phyloP scores from a whole-genome alignment of 1,284 basidiomycete species.

The Cutaneotrichosporon sp. region DNA sequence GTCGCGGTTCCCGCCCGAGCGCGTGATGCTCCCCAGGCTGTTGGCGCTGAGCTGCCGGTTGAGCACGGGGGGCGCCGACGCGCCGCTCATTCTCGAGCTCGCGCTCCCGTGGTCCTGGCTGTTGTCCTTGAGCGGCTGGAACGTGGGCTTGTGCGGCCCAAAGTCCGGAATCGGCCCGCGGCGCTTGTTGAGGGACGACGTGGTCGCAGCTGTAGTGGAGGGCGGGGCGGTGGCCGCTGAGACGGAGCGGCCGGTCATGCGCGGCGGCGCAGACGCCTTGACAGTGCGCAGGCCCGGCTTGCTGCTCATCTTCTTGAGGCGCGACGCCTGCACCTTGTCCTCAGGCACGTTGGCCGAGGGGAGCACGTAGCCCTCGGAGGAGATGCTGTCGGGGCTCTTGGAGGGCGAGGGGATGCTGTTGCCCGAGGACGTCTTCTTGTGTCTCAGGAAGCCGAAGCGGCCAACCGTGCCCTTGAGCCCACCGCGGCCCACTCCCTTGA shows the following conservation, averaged over 20 bases:
- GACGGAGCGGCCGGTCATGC: background rate
- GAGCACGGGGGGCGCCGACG: constrained; percentile 4
- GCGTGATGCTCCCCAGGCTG: background rate
- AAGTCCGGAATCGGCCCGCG: constrained; percentile 13
- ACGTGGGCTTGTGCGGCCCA: constrained; percentile 9
- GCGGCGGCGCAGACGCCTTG: background rate
- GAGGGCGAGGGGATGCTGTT: background rate
- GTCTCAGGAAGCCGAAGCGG: constrained; percentile 18
- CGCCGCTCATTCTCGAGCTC: background rate
- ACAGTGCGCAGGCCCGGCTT: background rate
- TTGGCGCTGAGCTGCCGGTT: background rate
- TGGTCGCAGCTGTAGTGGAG: background rate
- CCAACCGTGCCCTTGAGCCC: background rate
- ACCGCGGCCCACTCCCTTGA: background rate
- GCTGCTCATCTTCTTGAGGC: background rate
- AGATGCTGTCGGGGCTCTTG: constrained; percentile 4
- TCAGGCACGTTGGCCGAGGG: constrained; percentile 1
- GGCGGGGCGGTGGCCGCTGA: background rate
- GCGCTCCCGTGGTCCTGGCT: background rate
- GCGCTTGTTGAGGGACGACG: background rate
- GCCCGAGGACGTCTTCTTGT: constrained; percentile 8
- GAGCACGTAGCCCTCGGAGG: constrained; percentile 10
- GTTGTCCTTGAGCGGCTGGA: constrained; percentile 22
- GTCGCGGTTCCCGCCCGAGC: constrained; percentile 8
- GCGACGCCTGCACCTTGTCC: background rate